These are phyloP conservation scores for Amylostereum chailletii DNA, from an alignment of 1,284 basidiomycete genomes.

Conservation along the genomic window DNA sequence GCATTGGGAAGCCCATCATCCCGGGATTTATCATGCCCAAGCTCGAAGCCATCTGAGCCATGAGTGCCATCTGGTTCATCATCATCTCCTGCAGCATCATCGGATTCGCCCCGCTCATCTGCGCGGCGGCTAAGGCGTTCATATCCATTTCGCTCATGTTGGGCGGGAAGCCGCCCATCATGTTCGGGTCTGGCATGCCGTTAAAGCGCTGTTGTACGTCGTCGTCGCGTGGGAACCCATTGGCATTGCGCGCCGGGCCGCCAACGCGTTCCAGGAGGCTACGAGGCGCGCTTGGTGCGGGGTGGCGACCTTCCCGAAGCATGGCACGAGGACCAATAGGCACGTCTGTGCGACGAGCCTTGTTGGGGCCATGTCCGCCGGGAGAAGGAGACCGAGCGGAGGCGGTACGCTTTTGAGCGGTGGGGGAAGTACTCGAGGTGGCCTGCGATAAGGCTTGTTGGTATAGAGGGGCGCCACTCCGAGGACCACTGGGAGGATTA, in stretches of 20 bases:
- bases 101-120: slow-evolving; percentile 45
- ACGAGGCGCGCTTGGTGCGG: slow-evolving; percentile 28
- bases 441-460: slow-evolving; percentile 65
- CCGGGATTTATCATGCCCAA: slow-evolving; percentile 64
- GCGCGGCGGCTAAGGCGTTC: slow-evolving; percentile 32
- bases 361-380: slow-evolving; percentile 45
- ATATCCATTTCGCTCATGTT: slow-evolving; percentile 55
- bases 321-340: slow-evolving; percentile 77
- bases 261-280: slow-evolving; percentile 72
- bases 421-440: slow-evolving; percentile 38
- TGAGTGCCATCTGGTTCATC: slow-evolving; percentile 80
- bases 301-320: slow-evolving; percentile 41
- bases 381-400: slow-evolving; percentile 73
- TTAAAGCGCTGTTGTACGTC: slow-evolving; percentile 74
- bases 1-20: slow-evolving; percentile 38
- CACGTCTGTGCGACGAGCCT: slow-evolving; percentile 61
- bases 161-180: slow-evolving; percentile 46
- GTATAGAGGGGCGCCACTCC: slow-evolving; percentile 31
- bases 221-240: slow-evolving; percentile 31
- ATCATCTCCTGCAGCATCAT: slow-evolving; percentile 75
- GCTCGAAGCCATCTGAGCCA: slow-evolving; percentile 71
- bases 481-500: slow-evolving; percentile 33
- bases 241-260: slow-evolving; percentile 29
- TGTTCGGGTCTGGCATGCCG: slow-evolving; percentile 51
- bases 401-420: slow-evolving; percentile 58